Percentiles rank a stretch among this genome's conserved stretches.
Conservation (phyloP, 2,329 filamentous ascomycete genomes). For the Diaporthe batatas region DNA sequence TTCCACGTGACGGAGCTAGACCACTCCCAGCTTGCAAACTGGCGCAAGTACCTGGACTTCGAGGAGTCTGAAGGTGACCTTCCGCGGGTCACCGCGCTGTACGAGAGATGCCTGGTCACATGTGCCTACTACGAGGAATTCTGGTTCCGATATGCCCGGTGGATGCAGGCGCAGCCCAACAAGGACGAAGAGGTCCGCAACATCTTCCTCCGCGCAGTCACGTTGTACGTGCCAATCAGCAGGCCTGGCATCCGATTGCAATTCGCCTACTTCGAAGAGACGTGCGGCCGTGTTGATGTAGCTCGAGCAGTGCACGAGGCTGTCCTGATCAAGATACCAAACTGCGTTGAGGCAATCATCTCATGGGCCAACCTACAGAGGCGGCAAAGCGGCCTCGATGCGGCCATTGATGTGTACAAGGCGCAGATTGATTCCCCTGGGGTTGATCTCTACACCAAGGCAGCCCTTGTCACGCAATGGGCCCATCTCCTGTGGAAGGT, state of each 20-base stretch:
- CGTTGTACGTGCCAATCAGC: slow-evolving; percentile 87
- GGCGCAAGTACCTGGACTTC: slow-evolving; percentile 96
- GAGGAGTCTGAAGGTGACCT: slow-evolving; percentile 89
- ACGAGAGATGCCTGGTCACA: slow-evolving; percentile 93
- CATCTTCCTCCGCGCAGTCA: slow-evolving; percentile 90
- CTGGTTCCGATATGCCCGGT: slow-evolving; percentile 96
- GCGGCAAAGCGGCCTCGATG: slow-evolving; percentile 85
- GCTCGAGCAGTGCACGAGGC: slow-evolving; percentile 88
- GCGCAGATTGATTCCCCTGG: slow-evolving; percentile 80
- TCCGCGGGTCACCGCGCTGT: slow-evolving; percentile 81
- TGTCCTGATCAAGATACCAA: slow-evolving; percentile 81
- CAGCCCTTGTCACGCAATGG: slow-evolving; percentile 89
- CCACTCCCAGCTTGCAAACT: slow-evolving; percentile 85
- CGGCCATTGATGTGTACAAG: slow-evolving; percentile 87
- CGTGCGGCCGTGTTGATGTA: slow-evolving; percentile 79
- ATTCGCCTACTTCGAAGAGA: slow-evolving; percentile 96
- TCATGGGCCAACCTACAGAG: slow-evolving; percentile 90
- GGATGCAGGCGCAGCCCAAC: slow-evolving; percentile 85
- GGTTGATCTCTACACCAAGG: slow-evolving; percentile 84
- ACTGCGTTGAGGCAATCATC: slow-evolving; percentile 87
- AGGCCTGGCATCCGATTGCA: slow-evolving; percentile 86
- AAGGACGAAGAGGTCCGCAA: slow-evolving; percentile 93
- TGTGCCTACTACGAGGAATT: slow-evolving; percentile 97
- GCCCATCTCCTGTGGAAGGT: slow-evolving; percentile 88
- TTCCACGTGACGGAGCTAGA: slow-evolving; percentile 97